Evolutionary conservation across 305 asterid species (phyloP), one percentile per base, ranked within the genome.

Genomic region (Rubia balearica): DNA sequence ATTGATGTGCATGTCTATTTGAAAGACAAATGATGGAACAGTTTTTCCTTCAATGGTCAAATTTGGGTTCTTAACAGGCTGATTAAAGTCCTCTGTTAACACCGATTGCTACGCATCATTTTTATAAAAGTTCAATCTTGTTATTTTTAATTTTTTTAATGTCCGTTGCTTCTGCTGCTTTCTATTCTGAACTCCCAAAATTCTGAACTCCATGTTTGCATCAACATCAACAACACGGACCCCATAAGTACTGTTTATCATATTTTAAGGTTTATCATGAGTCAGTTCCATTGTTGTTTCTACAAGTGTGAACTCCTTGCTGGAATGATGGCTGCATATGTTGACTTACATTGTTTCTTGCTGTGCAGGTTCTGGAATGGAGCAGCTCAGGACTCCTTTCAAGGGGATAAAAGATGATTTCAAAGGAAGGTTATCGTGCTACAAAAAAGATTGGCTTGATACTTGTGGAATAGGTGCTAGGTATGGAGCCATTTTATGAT

Each of bases 381-480:
- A 87, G 70, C 73, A 75, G 48, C 68, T 82, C 46, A 82, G 65
- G 63, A 75, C 86, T 85, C 96, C 97, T 33, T 84, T 90, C 60
- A 69, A 77, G 78, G 98, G 98, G 74, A 83, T 92, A 61, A 43
- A 19, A 41, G 56, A 78, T 59, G 98, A 92, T 83, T 38, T 81
- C 48, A 86, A 82, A 74, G 93, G 96, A 75, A 85, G 98, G 77
- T 66, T 85, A 75, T 67, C 84, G 59, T 86, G 89, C 86, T 92
- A 92, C 79, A 90, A 90, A 79, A 77, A 61, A 43, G 98, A 92
- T 71, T 92, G 98, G 98, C 45, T 85, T 12, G 89, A 83, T 74
- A 66, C 92, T 53, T 83, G 81, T 77, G 79, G 90, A 70, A 80
- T 88, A 27, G 97, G 95, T 19, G 85, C 81, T 41, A 85, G 96